These are phyloP conservation scores for Beta corolliflora DNA, from an alignment of 179 eudicot genomes.

Conservation along the genomic window DNA sequence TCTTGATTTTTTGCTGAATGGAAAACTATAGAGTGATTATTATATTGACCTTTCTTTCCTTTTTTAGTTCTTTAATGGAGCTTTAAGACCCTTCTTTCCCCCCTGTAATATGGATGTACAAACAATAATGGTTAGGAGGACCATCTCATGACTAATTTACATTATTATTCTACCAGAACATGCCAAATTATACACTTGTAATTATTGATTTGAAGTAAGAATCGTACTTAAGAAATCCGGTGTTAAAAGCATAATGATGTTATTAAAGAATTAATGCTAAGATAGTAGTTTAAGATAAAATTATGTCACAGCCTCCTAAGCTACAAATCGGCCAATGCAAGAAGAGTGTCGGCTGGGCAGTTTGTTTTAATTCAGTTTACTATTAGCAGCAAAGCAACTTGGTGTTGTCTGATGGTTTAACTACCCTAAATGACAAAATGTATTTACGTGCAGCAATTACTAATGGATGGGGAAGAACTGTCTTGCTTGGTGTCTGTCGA, in stretches of 20 bases:
- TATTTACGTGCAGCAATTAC: neutral
- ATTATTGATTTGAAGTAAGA: neutral
- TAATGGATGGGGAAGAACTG: too few relatives aligned
- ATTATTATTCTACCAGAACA: too few relatives aligned
- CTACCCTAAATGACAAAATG: neutral
- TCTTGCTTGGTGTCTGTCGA: neutral
- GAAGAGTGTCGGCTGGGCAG: neutral
- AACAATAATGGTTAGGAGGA: neutral
- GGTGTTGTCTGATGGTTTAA: conserved; percentile 1
- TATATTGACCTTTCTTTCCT: neutral
- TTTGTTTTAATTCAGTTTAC: neutral
- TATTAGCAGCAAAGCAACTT: neutral
- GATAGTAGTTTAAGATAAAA: too few relatives aligned
- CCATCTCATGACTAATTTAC: neutral
- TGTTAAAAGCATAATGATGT: neutral
- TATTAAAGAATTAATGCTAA: neutral
- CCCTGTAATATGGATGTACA: neutral
- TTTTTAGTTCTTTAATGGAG: neutral
- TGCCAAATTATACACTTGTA: too few relatives aligned
- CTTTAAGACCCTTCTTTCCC: neutral
- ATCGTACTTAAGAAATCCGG: neutral
- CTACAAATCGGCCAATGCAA: neutral
- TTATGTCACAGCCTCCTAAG: too few relatives aligned
- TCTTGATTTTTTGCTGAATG: too few relatives aligned
- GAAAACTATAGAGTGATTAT: too few relatives aligned